Evolutionary conservation across 768 basidiomycete genomes (phyloP).

Genomic region (Pilatotrama ljubarskyi): DNA sequence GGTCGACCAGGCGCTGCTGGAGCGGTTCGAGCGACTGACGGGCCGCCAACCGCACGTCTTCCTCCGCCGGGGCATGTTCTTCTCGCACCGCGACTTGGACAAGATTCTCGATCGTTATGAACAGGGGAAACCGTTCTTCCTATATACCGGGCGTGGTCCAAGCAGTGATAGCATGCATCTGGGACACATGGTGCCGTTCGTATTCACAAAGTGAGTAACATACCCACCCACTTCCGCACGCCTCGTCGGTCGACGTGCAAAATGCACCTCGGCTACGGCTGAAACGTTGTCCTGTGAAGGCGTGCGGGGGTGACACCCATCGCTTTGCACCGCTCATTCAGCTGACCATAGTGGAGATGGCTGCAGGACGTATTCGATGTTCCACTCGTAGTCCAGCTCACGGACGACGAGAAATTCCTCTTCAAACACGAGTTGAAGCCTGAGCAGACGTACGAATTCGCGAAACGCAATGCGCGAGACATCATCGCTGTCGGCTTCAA

Average conservation of each 20-base stretch:
- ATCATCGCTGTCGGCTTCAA: conserved; percentile 97
- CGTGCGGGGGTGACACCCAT: no score
- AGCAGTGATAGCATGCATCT: conserved; percentile 97
- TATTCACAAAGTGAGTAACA: conserved; percentile 87
- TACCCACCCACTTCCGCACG: not conserved
- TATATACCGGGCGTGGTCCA: conserved; percentile 97
- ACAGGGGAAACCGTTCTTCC: conserved; percentile 94
- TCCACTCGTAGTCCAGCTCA: conserved; percentile 93
- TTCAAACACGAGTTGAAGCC: conserved; percentile 94
- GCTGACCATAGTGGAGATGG: conserved; percentile 61
- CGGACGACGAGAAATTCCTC: conserved; percentile 99
- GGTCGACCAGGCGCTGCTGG: conserved; percentile 73
- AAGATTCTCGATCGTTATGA: conserved; percentile 94
- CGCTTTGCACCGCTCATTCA: no score
- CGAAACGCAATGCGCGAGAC: conserved; percentile 86
- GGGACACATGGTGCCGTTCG: conserved; percentile 96
- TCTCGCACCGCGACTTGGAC: conserved; percentile 96
- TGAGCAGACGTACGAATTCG: conserved; percentile 82
- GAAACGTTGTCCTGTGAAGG: no score
- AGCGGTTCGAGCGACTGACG: conserved; percentile 89
- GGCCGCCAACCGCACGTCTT: conserved; percentile 87
- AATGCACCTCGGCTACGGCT: no score
- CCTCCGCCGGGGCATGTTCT: conserved; percentile 91
- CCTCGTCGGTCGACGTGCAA: no score
- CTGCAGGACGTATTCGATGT: conserved; percentile 94